Conservation (phyloP, 1,139 yeast species). For the Geotrichum carabidarum region DNA sequence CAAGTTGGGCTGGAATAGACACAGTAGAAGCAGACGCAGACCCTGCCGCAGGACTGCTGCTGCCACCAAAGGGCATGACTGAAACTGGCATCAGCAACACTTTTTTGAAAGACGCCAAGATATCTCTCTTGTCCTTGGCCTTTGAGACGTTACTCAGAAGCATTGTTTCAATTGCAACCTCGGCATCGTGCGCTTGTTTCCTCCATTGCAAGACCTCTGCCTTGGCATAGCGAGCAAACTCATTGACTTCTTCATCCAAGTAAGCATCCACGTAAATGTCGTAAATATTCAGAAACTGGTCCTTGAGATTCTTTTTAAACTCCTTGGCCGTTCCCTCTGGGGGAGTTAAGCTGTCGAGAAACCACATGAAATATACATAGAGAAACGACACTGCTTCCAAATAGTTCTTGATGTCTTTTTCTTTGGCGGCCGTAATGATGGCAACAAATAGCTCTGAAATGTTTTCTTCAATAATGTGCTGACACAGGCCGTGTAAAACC, state of each 20-base stretch:
- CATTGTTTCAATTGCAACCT: conserved; percentile 40
- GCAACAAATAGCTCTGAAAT: conserved; percentile 33
- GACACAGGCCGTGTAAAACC: conserved; percentile 33
- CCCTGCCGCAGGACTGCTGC: background rate
- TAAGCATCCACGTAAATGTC: conserved; percentile 15
- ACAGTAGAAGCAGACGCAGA: conserved; percentile 6
- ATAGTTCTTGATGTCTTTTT: conserved; percentile 7
- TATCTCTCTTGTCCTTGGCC: conserved; percentile 44
- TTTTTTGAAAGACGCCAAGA: conserved; percentile 52
- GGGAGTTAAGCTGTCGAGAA: conserved; percentile 16
- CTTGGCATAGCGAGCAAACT: conserved; percentile 26
- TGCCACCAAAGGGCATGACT: conserved; percentile 23
- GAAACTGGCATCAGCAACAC: conserved; percentile 39
- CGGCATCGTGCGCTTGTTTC: conserved; percentile 34
- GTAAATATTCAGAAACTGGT: conserved; percentile 15
- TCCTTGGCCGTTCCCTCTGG: conserved; percentile 9
- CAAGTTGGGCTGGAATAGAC: conserved; percentile 3
- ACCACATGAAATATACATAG: conserved; percentile 19
- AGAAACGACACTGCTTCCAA: conserved; percentile 20
- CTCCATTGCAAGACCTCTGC: conserved; percentile 38
- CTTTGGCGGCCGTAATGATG: conserved; percentile 26
- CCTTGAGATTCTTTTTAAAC: conserved; percentile 13
- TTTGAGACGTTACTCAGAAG: conserved; percentile 43
- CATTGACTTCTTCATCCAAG: conserved; percentile 12
- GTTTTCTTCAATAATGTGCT: conserved; percentile 38